Conservation (phyloP, 1,284 basidiomycete genomes). For the Pseudozyma hubeiensis region DNA sequence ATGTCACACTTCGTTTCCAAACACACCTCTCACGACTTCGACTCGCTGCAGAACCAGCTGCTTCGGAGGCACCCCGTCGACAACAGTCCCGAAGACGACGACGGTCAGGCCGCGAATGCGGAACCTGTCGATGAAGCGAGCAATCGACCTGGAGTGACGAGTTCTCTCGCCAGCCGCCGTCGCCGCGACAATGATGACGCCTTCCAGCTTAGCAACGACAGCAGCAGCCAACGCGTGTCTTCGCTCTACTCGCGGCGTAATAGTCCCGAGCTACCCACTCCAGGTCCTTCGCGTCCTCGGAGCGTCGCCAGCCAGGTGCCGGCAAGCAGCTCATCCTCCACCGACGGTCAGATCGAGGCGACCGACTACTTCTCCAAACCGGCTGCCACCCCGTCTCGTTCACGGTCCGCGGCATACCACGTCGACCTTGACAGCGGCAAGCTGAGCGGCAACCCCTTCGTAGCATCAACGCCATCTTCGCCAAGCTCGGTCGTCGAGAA, state of each 20-base stretch:
- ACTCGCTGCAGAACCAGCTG: conserved; percentile 60
- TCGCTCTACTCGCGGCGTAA: conserved; percentile 51
- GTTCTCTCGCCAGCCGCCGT: conserved; percentile 30
- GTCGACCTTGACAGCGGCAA: conserved; percentile 46
- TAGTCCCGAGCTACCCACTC: conserved; percentile 38
- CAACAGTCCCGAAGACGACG: conserved; percentile 24
- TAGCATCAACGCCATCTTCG: conserved; percentile 10
- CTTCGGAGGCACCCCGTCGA: conserved; percentile 47
- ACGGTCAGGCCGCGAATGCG: conserved; percentile 13
- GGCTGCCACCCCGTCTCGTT: conserved; percentile 1
- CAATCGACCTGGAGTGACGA: background rate
- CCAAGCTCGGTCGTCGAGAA: conserved; percentile 25
- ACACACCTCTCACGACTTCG: conserved; percentile 58
- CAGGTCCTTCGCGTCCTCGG: conserved; percentile 34
- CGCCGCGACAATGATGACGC: conserved; percentile 22
- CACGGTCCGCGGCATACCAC: conserved; percentile 24
- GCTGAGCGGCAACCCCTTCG: conserved; percentile 36
- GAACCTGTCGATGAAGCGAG: conserved; percentile 14
- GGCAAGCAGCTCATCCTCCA: background rate
- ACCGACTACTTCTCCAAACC: conserved; percentile 37
- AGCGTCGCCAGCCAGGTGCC: conserved; percentile 18
- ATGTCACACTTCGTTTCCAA: conserved; percentile 67
- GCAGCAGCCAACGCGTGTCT: conserved; percentile 25
- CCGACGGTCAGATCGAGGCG: conserved; percentile 13
- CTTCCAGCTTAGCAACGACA: conserved; percentile 14